Evolutionary conservation across 2,329 filamentous ascomycete species (phyloP), one percentile per base, ranked within the genome.

Genomic region (Purpureocillium lavendulum): DNA sequence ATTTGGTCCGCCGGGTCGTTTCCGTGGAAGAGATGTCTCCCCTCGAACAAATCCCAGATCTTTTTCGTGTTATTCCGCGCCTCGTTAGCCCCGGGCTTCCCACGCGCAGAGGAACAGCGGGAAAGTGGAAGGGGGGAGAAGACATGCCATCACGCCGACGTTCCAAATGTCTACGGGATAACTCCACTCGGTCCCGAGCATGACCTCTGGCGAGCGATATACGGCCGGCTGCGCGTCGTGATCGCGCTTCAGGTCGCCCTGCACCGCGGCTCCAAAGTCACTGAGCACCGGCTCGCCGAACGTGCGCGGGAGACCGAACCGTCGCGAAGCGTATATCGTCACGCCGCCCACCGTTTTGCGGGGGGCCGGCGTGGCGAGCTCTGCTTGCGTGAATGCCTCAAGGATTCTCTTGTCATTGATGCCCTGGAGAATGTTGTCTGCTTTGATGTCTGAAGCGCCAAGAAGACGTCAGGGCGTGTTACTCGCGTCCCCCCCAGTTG

Each of bases 121-220:
- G 16, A 39, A 42, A 40, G 35, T n/a, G 21, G 10, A 26, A 26
- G 8, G 12, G 2, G n/a, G 11, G 12, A 5, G 21, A 6, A 10
- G 10, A 26, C 42, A 36, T 56, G 71, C 68, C 70, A 74, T 63
- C 40, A 64, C 67, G 8, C 69, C 70, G 4, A 61, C 58, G 40
- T 69, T 72, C 71, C 71, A 77, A 38, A 76, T 67, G 51, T 76
- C 70, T 12, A 70, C 56, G 14, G 59, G 55, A 38, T 65, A 69
- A 0, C 55, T 54, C 71, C 70, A 75, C 2, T 62, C 59, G 3
- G 48, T 55, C 48, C 59, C 47, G 1, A 75, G 41, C 5, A 74
- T 70, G 8, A 74, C 67, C 43, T 76, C 65, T 0, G 64, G 64
- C 2, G 61, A 54, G 34, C 66, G 48, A 47, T 69, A 69, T 8